Base-by-base conservation (phyloP, 768 basidiomycete genomes). In the Gloeophyllum trabeum region DNA sequence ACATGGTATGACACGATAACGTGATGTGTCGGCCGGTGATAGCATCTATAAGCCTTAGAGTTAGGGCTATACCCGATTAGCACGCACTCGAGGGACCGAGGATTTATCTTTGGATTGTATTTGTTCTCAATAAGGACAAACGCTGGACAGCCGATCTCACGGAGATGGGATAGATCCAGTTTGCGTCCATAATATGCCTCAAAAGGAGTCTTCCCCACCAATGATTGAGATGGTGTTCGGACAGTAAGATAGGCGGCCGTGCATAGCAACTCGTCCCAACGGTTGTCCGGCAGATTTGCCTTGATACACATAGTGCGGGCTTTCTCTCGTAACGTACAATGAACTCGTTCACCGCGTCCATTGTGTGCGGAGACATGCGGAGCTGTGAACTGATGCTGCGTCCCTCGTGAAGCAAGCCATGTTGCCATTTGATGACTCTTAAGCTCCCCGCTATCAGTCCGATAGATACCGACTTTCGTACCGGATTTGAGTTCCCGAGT, bases 401-500 rank as follows among this genome's bases (percentile, higher is more conserved):
- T 51, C 2, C 59, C 54, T 1, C 45, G 25, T 0, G 30, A 23
- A 6, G 36, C 40, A 5, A 50, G 44, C 50, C 48, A 60, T 2
- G 22, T 40, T 0, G 37, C 25, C 35, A 56, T 41, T 26, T 41
- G 18, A 0, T 25, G 4, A n/a, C 40, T 35, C 25, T 52, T 43
- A 3, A 60, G 47, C 41, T 61, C 57, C 0, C 60, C 52, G 22
- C 54, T 51, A 42, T 59, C 52, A 1, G 51, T 49, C 0, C 46
- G 38, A 21, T 50, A 49, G 7, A 40, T 46, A 0, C 42, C 45
- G 1, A 60, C 52, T 4, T 39, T 46, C n/a, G n/a, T n/a, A 0
- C 40, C 20, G 1, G 52, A 56, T 24, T 57, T 46, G 0, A 30
- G 25, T 25, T 65, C 57, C 1, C 44, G 41, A 0, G 48, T 54